Evolutionary conservation across 768 basidiomycete genomes (phyloP), one percentile per base, ranked within the genome.

Genomic region (Termitomyces eurrhizus): DNA sequence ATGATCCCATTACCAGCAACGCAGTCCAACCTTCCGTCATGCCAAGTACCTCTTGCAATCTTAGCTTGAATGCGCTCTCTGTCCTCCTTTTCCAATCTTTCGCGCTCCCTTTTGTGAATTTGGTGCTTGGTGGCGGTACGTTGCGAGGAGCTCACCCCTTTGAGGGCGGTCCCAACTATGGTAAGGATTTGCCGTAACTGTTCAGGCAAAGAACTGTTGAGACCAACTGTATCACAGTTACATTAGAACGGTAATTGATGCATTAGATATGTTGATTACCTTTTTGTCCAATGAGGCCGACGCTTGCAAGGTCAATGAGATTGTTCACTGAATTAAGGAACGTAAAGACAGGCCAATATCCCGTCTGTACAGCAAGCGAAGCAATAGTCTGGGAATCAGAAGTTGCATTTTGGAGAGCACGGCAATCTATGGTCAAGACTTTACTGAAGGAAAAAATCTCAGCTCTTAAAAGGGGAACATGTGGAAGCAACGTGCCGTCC

Each of bases 201-300:
- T 46, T 93, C 90, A 18, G 85, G 76, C 14, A 95, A 77, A 3
- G 93, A 87, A 42, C 82, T 87, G 52, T 86, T 88, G 64, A 98
- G 77, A 18, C 97, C 95, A 26, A 92, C 95, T 94, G 61, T 35
- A 49, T 63, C 39, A 8, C 26, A 52, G 32, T 32, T 16, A 51
- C 32, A 9, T n/a, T 14, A 21, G 21, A 24, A 13, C 24, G 11
- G 26, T 16, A 6, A 24, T 26, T 7, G 14, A 48, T 41, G 33
- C n/a, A 9, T 18, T 29, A 29, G 6, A 55, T 41, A 18, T 4
- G 11, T 44, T 18, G 26, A 53, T 7, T 57, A 89, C 92, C 84
- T 77, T 98, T 98, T 69, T 97, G 93, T 3, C 97, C 97, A 65
- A 97, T 97, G n/a, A 98, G 68, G 1, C 95, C 95, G 46, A 95